These are phyloP conservation scores for Suzukiozyma palmioleophila DNA, from an alignment of 1,139 yeast species.

Conservation along the genomic window DNA sequence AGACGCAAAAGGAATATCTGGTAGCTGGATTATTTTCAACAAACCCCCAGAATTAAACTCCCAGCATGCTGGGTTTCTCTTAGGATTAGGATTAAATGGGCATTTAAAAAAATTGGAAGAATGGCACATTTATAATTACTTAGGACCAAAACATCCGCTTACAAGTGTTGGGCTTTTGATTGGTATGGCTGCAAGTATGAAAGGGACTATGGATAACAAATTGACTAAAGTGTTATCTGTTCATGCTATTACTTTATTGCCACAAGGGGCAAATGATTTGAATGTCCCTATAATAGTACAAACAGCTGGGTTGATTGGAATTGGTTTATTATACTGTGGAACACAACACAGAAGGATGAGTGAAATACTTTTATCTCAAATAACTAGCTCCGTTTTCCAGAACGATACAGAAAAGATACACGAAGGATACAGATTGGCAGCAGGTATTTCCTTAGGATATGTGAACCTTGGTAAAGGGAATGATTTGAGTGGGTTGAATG, in stretches of 20 bases:
- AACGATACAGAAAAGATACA: constrained; percentile 55
- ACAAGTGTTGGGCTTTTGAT: constrained; percentile 83
- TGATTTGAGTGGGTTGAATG: constrained; percentile 57
- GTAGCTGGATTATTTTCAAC: constrained; percentile 90
- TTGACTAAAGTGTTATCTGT: constrained; percentile 88
- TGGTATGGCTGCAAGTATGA: constrained; percentile 89
- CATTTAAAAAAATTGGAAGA: constrained; percentile 81
- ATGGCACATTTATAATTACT: constrained; percentile 93
- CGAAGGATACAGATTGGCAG: constrained; percentile 84
- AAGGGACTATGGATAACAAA: constrained; percentile 81
- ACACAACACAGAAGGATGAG: constrained; percentile 87
- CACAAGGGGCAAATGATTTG: constrained; percentile 85
- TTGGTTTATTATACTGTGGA: constrained; percentile 77
- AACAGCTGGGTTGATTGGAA: constrained; percentile 86
- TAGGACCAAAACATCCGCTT: constrained; percentile 83
- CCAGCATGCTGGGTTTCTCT: constrained; percentile 92
- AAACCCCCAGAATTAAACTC: constrained; percentile 68
- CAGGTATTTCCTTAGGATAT: constrained; percentile 84
- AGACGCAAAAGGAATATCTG: constrained; percentile 68
- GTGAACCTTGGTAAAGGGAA: constrained; percentile 82
- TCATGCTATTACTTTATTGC: constrained; percentile 87
- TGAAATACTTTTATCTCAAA: constrained; percentile 68
- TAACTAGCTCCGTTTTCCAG: constrained; percentile 52
- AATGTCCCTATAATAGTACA: constrained; percentile 83
- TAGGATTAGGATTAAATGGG: constrained; percentile 90